Evolutionary conservation across 352 stramenopile genomes (phyloP), one percentile per base, ranked within the genome.

Genomic region (Phytophthora fragariae): DNA sequence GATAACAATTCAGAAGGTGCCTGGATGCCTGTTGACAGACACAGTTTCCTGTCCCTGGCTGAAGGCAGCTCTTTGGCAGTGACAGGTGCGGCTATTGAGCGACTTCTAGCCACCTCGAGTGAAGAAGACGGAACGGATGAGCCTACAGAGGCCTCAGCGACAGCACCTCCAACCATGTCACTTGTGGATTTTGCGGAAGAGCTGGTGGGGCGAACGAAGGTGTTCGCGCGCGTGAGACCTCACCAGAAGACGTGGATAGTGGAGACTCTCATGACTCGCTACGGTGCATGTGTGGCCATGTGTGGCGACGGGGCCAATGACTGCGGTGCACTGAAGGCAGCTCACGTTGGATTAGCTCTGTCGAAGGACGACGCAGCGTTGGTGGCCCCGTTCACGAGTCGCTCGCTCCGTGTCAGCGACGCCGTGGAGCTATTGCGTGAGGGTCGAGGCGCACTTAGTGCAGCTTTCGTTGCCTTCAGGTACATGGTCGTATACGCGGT

Each of bases 401-500:
- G 92, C 29, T 82, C 90, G 27, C 96, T 97, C 57, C 80, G 72
- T 7, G 90, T 98, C 44, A 86, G 76, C 15, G 92, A 94, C 56
- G 92, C 98, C 1, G 71, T 95, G 1, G 87, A 92, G 59, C 67
- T 98, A 21, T 61, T 98, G 11, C 84, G 82, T 33, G 95, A 98
- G 77, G 95, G 95, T 37, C 88, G 93, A 17, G 96, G 92, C 54
- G 89, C 93, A 33, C 81, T 98, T 15, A 94, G 90, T 62, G 95
- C 92, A 47, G 91, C 94, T 29, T 94, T 98, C 29, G 82, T 93
- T 7, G 80, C 82, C 5, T 98, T 98, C 79, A 95, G 97, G 59
- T 98, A 91, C 72, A 96, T 97, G 87, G 92, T 98, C 52, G 83
- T 98, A 53, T 98, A 98, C 81, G 92, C 91, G 54, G 88, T 97